A percentile compares a stretch with the other conserved stretches of the same genome.
Evolutionary conservation across 371 early-diverging fungal genomes (phyloP).

Genomic region (Syncephalastrum racemosum): DNA sequence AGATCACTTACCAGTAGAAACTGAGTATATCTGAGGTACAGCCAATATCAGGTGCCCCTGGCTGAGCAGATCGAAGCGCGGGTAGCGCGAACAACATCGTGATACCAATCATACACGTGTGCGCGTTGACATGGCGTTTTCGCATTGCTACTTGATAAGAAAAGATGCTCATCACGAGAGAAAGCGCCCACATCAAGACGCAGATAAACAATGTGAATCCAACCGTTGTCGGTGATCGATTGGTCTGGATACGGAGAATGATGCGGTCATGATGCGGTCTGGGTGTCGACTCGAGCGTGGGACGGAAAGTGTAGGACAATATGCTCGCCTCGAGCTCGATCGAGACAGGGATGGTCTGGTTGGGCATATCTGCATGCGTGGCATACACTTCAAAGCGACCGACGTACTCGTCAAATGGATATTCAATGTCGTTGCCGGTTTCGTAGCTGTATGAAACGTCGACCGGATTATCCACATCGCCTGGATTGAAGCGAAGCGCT

Average conservation of each 20-base stretch:
- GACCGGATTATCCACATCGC: slow-evolving; percentile 28
- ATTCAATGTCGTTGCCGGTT: slow-evolving; percentile 32
- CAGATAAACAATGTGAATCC: slow-evolving; percentile 40
- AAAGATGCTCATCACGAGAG: slow-evolving; percentile 32
- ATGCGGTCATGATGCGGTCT: slow-evolving; percentile 20
- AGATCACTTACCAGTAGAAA: slow-evolving; percentile 34
- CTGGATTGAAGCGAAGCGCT: slow-evolving; percentile 20
- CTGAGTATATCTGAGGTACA: slow-evolving; percentile 39
- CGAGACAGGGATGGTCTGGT: slow-evolving; percentile 26
- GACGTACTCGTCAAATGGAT: slow-evolving; percentile 34
- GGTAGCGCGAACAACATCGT: slow-evolving; percentile 44
- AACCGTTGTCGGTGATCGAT: slow-evolving; percentile 36
- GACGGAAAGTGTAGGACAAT: slow-evolving; percentile 30
- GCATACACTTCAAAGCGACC: slow-evolving; percentile 30
- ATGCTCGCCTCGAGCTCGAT: slow-evolving; percentile 33
- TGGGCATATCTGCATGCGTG: slow-evolving; percentile 17
- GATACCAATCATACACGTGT: slow-evolving; percentile 37
- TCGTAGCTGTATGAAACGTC: slow-evolving; percentile 28
- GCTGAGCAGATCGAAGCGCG: slow-evolving; percentile 37
- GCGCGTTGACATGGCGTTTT: slow-evolving; percentile 31
- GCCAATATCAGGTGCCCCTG: slow-evolving; percentile 41
- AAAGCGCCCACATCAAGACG: slow-evolving; percentile 40
- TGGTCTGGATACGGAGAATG: slow-evolving; percentile 28
- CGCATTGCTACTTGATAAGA: slow-evolving; percentile 32
- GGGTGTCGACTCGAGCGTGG: slow-evolving; percentile 9